phyloP scores from a whole-genome alignment of 495 filamentous ascomycete genomes.

The Tuber magnatum region DNA sequence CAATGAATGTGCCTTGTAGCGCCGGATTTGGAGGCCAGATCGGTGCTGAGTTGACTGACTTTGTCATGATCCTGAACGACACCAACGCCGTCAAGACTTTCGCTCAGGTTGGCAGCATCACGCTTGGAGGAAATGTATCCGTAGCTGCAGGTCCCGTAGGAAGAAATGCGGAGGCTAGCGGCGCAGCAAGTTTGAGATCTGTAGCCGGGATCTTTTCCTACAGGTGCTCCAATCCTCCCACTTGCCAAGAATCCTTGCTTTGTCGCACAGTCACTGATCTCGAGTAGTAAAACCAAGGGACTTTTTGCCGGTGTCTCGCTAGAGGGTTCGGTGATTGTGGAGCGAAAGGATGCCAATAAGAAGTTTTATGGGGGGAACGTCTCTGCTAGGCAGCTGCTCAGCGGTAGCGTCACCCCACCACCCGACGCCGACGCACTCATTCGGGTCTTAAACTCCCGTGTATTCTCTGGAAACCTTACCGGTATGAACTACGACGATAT shows the following conservation, averaged over 20 bases:
- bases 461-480: constrained; percentile 51
- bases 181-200: constrained; percentile 81
- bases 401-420: constrained; percentile 68
- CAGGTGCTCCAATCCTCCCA: constrained; percentile 31
- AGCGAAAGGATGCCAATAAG: constrained; percentile 92
- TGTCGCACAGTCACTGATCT: constrained; percentile 15
- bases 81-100: constrained; percentile 85
- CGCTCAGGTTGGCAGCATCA: constrained; percentile 78
- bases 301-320: constrained; percentile 91
- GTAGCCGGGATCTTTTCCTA: constrained; percentile 93
- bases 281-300: constrained; percentile 81
- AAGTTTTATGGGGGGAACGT: constrained; percentile 81
- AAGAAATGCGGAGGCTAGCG: constrained; percentile 91
- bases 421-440: constrained; percentile 76
- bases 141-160: constrained; percentile 91
- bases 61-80: constrained; percentile 98
- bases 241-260: constrained; percentile 1
- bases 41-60: constrained; percentile 94
- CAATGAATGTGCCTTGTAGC: constrained; percentile 22
- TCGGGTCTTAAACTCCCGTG: constrained; percentile 71
- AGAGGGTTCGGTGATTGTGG: constrained; percentile 83
- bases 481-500: constrained; percentile 53
- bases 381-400: constrained; percentile 74
- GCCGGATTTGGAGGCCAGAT: constrained; percentile 95
- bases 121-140: constrained; percentile 91